Conservation (phyloP, 306 rosid genomes). For the Bauhinia variegata region DNA sequence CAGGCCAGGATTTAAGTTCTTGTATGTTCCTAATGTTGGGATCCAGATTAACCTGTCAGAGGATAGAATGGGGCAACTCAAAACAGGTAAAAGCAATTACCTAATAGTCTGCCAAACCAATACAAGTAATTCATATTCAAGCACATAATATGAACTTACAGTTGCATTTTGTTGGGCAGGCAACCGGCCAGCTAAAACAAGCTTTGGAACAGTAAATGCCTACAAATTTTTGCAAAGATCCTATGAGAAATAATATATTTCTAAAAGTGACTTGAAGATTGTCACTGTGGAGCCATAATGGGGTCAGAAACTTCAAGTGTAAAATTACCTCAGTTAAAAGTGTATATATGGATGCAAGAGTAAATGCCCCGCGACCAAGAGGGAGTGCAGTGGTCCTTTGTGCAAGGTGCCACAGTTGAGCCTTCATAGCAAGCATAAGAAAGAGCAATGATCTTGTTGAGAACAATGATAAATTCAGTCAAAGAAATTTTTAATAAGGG, state of each 20-base stretch:
- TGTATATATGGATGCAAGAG: constrained; percentile 92
- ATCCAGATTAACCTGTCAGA: constrained; percentile 82
- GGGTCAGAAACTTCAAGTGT: constrained; percentile 2
- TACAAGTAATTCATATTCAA: constrained; percentile 26
- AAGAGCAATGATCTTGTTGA: constrained; percentile 13
- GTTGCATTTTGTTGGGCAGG: constrained; percentile 98
- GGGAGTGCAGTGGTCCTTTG: constrained; percentile 97
- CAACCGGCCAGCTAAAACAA: constrained; percentile 94
- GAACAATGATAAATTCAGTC: constrained; percentile 16
- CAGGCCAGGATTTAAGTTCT: constrained; percentile 95
- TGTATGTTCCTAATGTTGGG: constrained; percentile 81
- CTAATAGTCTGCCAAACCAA: constrained; percentile 22
- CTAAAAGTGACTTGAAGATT: constrained; percentile 11
- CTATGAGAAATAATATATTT: constrained; percentile 37
- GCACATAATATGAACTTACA: constrained; percentile 57
- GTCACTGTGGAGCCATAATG: constrained; percentile 14
- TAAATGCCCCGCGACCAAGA: constrained; percentile 97
- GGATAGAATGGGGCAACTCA: constrained; percentile 25
- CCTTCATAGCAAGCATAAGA: constrained; percentile 51
- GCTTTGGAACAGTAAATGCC: constrained; percentile 93
- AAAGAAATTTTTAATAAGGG: constrained; percentile 2
- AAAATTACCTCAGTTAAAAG: constrained; percentile 87
- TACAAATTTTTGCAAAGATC: constrained; percentile 40
- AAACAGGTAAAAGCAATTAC: constrained; percentile 27
- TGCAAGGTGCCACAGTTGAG: constrained; percentile 95